Evolutionary conservation across 257 asterid genomes (phyloP).

Genomic region (Fraxinus excelsior): DNA sequence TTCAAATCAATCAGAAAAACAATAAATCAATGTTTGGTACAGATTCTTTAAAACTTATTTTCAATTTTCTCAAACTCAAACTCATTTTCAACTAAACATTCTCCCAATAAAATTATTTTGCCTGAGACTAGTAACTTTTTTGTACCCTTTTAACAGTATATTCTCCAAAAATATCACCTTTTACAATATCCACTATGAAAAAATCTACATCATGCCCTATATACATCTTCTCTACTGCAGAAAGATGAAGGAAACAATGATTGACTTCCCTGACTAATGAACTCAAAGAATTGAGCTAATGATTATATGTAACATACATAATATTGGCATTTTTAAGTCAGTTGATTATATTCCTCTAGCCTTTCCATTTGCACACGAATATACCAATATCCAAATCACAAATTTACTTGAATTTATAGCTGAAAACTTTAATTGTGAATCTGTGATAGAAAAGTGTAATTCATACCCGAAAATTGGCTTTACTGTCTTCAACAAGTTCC

Average conservation of each 20-base stretch:
- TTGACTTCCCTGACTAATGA: not conserved
- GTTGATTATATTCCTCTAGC: not conserved
- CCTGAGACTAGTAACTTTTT: no score
- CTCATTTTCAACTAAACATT: no score
- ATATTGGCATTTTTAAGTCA: not conserved
- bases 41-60: no score
- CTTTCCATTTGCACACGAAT: not conserved
- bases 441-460: not conserved
- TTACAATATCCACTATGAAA: no score
- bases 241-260: conserved; percentile 12
- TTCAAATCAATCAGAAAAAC: not conserved
- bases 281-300: not conserved
- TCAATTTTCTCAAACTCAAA: no score
- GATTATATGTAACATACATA: not conserved
- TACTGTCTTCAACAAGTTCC: conserved; percentile 83
- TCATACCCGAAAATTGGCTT: conserved; percentile 74
- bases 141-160: no score
- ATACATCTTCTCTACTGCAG: not conserved
- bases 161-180: no score
- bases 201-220: not conserved
- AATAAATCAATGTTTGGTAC: no score
- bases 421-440: not conserved
- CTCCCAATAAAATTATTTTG: no score
- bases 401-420: conserved; percentile 15
- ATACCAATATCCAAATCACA: conserved; percentile 15